Evolutionary conservation across 345 rosid genomes (phyloP).

Genomic region (Aegle marmelos): DNA sequence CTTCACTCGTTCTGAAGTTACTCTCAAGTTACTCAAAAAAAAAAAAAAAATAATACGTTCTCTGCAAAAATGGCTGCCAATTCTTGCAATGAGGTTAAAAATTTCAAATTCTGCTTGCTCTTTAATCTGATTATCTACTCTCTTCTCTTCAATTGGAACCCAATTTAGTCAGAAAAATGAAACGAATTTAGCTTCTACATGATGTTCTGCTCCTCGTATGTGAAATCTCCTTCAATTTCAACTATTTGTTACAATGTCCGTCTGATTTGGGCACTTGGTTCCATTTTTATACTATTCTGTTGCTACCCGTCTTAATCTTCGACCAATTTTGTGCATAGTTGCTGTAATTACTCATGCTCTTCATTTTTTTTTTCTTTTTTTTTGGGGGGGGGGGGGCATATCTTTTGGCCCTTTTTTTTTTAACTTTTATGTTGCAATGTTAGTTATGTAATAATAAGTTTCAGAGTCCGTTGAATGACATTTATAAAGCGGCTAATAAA

Average conservation of each 20-base stretch:
- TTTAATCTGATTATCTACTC: background rate
- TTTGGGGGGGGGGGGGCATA: no score
- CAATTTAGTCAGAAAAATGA: background rate
- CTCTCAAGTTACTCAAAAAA: background rate
- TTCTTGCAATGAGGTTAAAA: constrained; percentile 27
- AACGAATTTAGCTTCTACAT: background rate
- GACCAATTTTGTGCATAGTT: background rate
- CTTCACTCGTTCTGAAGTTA: background rate
- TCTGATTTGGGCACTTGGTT: background rate
- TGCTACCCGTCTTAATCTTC: background rate
- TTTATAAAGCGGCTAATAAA: no score
- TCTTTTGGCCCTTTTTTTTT: no score
- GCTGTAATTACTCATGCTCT: no score
- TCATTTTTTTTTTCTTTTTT: no score
- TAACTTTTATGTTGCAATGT: no score
- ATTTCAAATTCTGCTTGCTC: background rate
- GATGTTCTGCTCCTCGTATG: background rate
- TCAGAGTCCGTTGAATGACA: no score
- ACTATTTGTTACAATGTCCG: background rate
- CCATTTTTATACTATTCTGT: background rate
- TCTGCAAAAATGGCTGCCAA: constrained; percentile 23
- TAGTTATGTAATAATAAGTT: no score
- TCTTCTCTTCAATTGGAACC: background rate
- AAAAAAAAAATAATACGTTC: background rate
- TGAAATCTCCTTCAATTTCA: background rate